phyloP scores from a whole-genome alignment of 352 stramenopile genomes.

The Phytophthora syringae region DNA sequence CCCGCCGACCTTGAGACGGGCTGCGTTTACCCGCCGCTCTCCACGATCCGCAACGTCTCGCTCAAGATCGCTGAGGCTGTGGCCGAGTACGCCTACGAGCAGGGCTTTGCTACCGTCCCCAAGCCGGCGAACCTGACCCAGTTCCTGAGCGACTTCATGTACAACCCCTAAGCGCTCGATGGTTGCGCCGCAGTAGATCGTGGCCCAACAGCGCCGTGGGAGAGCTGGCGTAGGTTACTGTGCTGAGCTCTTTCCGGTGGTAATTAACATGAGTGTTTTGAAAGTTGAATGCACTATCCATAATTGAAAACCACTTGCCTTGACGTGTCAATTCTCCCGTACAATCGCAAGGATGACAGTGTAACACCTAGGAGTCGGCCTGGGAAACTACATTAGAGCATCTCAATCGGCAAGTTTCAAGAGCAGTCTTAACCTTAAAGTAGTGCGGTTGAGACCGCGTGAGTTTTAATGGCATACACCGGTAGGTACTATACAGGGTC shows the following conservation, averaged over 20 bases:
- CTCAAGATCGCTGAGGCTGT: constrained; percentile 93
- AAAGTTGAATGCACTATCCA: constrained; percentile 32
- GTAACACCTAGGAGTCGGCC: too few species aligned
- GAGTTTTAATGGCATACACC: too few species aligned
- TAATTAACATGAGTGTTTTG: constrained; percentile 33
- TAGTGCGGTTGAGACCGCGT: too few species aligned
- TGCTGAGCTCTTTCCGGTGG: constrained; percentile 20
- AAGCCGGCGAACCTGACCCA: constrained; percentile 61
- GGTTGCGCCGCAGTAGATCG: constrained; percentile 24
- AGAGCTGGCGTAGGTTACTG: neutral
- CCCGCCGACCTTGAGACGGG: constrained; percentile 91
- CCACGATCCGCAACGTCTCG: constrained; percentile 93
- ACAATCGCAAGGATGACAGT: too few species aligned
- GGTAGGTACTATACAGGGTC: too few species aligned
- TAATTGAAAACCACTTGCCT: constrained; percentile 31
- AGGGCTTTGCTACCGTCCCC: constrained; percentile 62
- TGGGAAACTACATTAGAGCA: too few species aligned
- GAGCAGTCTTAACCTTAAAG: too few species aligned
- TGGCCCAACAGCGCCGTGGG: constrained; percentile 11
- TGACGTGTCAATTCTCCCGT: too few species aligned
- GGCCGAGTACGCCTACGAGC: constrained; percentile 78
- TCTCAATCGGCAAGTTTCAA: too few species aligned
- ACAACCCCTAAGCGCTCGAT: constrained; percentile 62
- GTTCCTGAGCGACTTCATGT: constrained; percentile 67
- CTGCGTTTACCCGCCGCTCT: constrained; percentile 94